phyloP scores from a whole-genome alignment of 345 rosid species.

The Citrus trifoliata region DNA sequence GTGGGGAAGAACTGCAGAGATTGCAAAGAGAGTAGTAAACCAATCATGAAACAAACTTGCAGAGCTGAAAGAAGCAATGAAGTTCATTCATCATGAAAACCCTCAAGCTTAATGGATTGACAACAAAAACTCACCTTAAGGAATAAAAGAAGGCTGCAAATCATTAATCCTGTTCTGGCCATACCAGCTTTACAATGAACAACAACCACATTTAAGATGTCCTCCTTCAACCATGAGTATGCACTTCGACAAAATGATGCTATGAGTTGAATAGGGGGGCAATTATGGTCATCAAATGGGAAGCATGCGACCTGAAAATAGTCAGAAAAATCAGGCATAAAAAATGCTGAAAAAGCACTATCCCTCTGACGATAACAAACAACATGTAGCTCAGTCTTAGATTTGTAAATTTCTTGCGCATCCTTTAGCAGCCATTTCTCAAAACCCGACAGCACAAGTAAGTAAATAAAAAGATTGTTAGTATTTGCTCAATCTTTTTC shows the following conservation, averaged over 20 bases:
- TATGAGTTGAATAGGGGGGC: constrained; percentile 86
- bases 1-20: constrained; percentile 77
- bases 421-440: background rate
- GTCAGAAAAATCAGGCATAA: constrained; percentile 20
- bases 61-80: constrained; percentile 3
- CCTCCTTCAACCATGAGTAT: constrained; percentile 93
- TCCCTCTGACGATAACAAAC: background rate
- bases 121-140: constrained; percentile 52
- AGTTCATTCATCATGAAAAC: background rate
- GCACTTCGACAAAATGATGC: constrained; percentile 92
- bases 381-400: background rate
- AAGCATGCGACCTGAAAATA: constrained; percentile 76
- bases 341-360: constrained; percentile 15
- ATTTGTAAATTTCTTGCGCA: background rate
- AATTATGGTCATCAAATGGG: constrained; percentile 96
- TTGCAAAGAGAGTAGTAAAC: constrained; percentile 16
- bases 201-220: constrained; percentile 91
- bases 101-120: background rate
- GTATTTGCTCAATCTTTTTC: background rate
- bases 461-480: background rate
- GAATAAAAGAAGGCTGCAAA: constrained; percentile 84
- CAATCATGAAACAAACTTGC: background rate
- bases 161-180: constrained; percentile 97
- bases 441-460: background rate
- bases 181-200: constrained; percentile 97